Percentiles rank a stretch among this genome's conserved stretches.
Conservation (phyloP, 75 land plant species). For the Selaginella moellendorffii region DNA sequence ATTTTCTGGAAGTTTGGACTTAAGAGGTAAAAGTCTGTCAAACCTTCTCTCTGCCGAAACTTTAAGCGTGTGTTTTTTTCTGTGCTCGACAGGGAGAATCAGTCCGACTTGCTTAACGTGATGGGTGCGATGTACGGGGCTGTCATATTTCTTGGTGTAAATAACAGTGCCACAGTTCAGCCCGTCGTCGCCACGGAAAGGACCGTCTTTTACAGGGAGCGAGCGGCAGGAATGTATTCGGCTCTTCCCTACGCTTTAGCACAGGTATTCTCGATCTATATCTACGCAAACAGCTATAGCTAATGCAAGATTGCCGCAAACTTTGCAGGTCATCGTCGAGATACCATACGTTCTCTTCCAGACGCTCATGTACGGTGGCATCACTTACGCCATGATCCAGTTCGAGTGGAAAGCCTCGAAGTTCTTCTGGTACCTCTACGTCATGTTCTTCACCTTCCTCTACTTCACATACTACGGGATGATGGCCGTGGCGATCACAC, state of each 20-base stretch:
- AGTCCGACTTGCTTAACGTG: constrained; percentile 36
- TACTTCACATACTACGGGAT: constrained; percentile 10
- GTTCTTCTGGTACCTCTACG: constrained; percentile 1
- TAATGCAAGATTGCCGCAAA: no score
- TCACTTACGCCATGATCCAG: constrained; percentile 2
- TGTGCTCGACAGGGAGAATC: constrained; percentile 26
- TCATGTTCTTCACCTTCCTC: constrained; percentile 7
- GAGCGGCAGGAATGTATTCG: constrained; percentile 81
- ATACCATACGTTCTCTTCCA: constrained; percentile 7
- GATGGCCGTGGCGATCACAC: constrained; percentile 8
- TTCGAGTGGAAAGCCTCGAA: constrained; percentile 3
- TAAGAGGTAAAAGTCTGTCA: constrained; percentile 16
- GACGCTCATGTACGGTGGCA: constrained; percentile 1
- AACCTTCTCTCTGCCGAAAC: not conserved
- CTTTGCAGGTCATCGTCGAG: not conserved
- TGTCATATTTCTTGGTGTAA: constrained; percentile 46
- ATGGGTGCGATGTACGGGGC: constrained; percentile 55
- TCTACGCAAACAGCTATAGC: no score
- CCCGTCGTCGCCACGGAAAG: constrained; percentile 57
- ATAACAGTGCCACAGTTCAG: constrained; percentile 42
- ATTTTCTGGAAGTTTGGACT: constrained; percentile 26
- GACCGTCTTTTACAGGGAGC: constrained; percentile 68
- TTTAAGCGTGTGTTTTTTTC: not conserved
- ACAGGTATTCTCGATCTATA: no score
- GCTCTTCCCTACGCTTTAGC: constrained; percentile 58